phyloP scores from a whole-genome alignment of 306 rosid species.

The Quercus robur region DNA sequence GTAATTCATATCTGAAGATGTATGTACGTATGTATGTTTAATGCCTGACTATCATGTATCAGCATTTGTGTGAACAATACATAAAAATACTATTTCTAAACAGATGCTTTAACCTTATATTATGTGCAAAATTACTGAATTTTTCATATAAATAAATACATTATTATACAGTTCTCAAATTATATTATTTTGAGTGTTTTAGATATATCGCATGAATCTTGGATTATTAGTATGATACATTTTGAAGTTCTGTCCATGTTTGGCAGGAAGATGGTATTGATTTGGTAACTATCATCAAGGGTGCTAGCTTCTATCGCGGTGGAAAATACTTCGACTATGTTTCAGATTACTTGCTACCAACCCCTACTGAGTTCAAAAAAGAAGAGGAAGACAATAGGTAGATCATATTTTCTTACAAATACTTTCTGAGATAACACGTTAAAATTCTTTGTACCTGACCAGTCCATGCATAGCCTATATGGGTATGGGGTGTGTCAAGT shows the following conservation, averaged over 20 bases:
- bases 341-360: slow-evolving; percentile 69
- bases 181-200: neutral
- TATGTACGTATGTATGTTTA: neutral
- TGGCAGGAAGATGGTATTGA: slow-evolving; percentile 70
- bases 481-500: neutral
- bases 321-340: slow-evolving; percentile 53
- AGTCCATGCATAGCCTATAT: neutral
- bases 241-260: neutral
- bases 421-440: neutral
- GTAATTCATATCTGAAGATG: neutral
- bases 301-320: slow-evolving; percentile 66
- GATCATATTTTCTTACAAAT: neutral
- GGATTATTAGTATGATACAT: neutral
- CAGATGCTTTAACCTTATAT: neutral
- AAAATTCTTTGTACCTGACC: neutral
- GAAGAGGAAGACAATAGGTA: slow-evolving; percentile 45
- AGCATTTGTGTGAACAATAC: neutral
- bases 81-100: neutral
- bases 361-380: slow-evolving; percentile 41
- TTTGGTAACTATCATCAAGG: slow-evolving; percentile 62
- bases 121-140: neutral
- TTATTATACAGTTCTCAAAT: neutral
- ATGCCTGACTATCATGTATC: neutral
- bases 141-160: neutral
- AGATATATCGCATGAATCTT: neutral